Base-by-base conservation (phyloP, 1,284 basidiomycete genomes). In the Cutaneotrichosporon spelunceum region DNA sequence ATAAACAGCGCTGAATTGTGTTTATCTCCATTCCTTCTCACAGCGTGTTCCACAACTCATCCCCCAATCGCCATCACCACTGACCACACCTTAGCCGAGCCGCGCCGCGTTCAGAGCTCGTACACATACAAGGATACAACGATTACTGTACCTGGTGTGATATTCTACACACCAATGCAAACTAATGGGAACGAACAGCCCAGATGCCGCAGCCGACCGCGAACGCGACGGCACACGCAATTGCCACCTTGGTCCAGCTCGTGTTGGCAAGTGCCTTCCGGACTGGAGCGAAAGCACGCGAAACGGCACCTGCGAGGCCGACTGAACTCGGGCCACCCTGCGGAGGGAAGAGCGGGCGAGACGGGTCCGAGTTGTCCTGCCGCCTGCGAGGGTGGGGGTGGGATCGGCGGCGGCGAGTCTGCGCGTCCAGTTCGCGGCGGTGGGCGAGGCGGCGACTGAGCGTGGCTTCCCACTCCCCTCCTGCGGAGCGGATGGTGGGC, bases 381-480 rank as follows among this genome's bases (percentile, higher is more conserved):
- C 50, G 49, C 49, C 57, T 26, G n/a, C 57, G 49, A 33, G 45
- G 53, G 33, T 13, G 26, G n/a, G 24, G 53, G 33, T 13, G 26
- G n/a, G 24, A 45, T n/a, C 21, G 21, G 34, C 27, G 52, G 10
- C 64, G 52, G 6, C 57, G 34, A 5, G 56, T 26, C 19, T 52
- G 57, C 0, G 56, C 61, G 50, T 65, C 66, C 9, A 64, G 56
- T 34, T 74, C 70, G 29, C 71, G 66, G 4, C 74, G 64, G 36
- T 71, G 68, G 2, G 75, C 75, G 10, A 77, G 60, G n/a, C 75
- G 67, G 14, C 76, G 66, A 0, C 65, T 68, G 5, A 76, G 64
- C 4, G 64, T 70, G 1, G 76, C 76, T 64, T 78, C 74, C 76
- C 76, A 78, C 49, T 78, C 74, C 6, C 72, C 72, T 1, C 73